These are phyloP conservation scores for Fusarium albidum DNA, from an alignment of 2,329 filamentous ascomycete species.

Conservation along the genomic window DNA sequence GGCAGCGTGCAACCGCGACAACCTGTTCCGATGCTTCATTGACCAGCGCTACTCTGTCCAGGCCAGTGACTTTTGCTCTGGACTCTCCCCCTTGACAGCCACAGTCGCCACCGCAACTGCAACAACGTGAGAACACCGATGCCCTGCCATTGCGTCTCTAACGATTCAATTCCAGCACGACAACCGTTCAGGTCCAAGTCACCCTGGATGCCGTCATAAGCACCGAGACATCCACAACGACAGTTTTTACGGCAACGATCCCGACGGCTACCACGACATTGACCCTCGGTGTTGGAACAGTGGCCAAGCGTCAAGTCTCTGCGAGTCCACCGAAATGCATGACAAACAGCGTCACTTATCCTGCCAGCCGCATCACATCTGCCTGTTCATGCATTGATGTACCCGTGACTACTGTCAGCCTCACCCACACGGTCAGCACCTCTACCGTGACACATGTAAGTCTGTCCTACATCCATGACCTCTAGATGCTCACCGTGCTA, in stretches of 20 bases:
- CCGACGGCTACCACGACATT: slow-evolving; percentile 29
- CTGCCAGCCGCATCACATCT: slow-evolving; percentile 36
- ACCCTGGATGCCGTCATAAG: slow-evolving; percentile 13
- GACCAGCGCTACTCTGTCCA: slow-evolving; percentile 29
- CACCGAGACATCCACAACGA: slow-evolving; percentile 24
- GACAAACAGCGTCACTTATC: slow-evolving; percentile 34
- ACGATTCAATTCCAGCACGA: slow-evolving; percentile 13
- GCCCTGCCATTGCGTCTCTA: background rate
- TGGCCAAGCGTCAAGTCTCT: slow-evolving; percentile 13
- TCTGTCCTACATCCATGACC: no score
- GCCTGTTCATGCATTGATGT: slow-evolving; percentile 38
- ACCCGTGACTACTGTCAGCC: slow-evolving; percentile 27
- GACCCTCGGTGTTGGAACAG: slow-evolving; percentile 8
- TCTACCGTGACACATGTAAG: slow-evolving; percentile 26
- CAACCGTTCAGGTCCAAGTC: slow-evolving; percentile 15
- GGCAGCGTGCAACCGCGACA: slow-evolving; percentile 31
- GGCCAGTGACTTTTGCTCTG: slow-evolving; percentile 32
- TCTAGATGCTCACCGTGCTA: background rate
- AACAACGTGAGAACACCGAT: slow-evolving; percentile 16
- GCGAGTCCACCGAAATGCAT: slow-evolving; percentile 30
- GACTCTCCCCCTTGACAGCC: slow-evolving; percentile 23
- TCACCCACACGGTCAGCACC: background rate
- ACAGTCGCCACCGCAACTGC: slow-evolving; percentile 25
- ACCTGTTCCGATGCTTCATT: slow-evolving; percentile 34
- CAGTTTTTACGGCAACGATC: slow-evolving; percentile 32